Evolutionary conservation across 1,284 basidiomycete species (phyloP).

Genomic region (Heterobasidion annosum): DNA sequence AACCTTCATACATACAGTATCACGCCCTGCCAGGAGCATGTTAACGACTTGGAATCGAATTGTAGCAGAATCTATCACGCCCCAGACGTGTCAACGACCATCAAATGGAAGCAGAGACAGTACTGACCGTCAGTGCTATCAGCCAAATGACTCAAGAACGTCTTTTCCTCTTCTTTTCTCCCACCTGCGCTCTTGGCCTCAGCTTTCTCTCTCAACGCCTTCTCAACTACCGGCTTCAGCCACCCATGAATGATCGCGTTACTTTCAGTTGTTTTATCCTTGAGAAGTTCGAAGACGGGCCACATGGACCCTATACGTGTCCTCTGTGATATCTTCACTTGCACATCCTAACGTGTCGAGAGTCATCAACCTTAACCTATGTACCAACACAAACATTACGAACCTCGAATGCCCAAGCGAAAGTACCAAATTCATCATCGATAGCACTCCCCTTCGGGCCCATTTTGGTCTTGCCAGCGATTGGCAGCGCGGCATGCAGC

Average conservation of each 20-base stretch:
- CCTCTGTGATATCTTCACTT: slow-evolving; percentile 44
- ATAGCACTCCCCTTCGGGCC: slow-evolving; percentile 48
- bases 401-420: slow-evolving; percentile 50
- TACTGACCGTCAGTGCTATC: slow-evolving; percentile 49
- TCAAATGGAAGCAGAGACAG: slow-evolving; percentile 3
- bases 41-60: slow-evolving; percentile 43
- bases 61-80: slow-evolving; percentile 35
- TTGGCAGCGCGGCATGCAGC: slow-evolving; percentile 42
- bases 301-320: slow-evolving; percentile 48
- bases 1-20: slow-evolving; percentile 40
- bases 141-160: slow-evolving; percentile 55
- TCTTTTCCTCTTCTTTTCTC: slow-evolving; percentile 36
- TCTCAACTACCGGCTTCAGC: slow-evolving; percentile 52
- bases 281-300: slow-evolving; percentile 59
- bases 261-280: slow-evolving; percentile 43
- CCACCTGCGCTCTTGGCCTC: slow-evolving; percentile 21
- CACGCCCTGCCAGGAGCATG: slow-evolving; percentile 31
- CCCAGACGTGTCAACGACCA: not conserved
- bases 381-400: not conserved
- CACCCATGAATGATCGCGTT: slow-evolving; percentile 45
- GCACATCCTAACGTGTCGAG: slow-evolving; percentile 23
- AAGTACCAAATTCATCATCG: slow-evolving; percentile 47
- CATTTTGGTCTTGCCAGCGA: slow-evolving; percentile 31
- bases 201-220: slow-evolving; percentile 30
- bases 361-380: no score